Evolutionary conservation across 768 basidiomycete genomes (phyloP).

Genomic region (Galerina marginata): DNA sequence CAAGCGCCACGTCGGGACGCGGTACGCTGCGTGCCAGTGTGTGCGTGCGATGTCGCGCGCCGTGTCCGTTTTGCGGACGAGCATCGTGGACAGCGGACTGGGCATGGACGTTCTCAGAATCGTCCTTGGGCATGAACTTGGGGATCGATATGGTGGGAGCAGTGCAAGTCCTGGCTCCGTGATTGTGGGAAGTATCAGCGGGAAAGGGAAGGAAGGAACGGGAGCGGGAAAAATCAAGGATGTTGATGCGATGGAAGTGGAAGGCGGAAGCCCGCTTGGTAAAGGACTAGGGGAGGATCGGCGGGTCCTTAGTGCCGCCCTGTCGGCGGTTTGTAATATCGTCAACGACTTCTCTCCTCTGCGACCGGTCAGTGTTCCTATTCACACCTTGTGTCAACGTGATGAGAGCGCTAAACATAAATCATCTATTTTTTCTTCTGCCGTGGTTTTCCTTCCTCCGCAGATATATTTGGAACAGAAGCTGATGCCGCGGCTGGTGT

Average conservation of each 20-base stretch:
- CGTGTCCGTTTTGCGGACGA: conserved; percentile 82
- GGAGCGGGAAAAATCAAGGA: conserved; percentile 44
- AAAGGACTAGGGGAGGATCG: conserved; percentile 58
- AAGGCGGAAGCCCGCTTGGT: neutral
- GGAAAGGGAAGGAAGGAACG: conserved; percentile 20
- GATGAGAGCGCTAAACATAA: too few relatives aligned
- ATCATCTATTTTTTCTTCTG: too few relatives aligned
- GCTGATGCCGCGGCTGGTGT: conserved; percentile 66
- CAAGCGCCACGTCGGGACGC: conserved; percentile 73
- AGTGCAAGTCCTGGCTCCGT: conserved; percentile 7
- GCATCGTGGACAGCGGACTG: conserved; percentile 81
- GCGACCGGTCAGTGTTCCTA: conserved; percentile 55
- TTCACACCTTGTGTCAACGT: conserved; percentile 1
- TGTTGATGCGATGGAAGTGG: conserved; percentile 17
- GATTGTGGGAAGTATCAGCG: conserved; percentile 5
- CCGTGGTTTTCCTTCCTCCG: neutral
- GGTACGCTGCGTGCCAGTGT: conserved; percentile 88
- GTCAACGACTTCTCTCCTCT: conserved; percentile 88
- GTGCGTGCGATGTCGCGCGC: conserved; percentile 80
- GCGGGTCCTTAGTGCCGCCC: conserved; percentile 71
- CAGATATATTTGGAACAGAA: conserved; percentile 74
- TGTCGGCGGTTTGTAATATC: conserved; percentile 83
- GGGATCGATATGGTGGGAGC: conserved; percentile 21
- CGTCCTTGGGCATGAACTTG: conserved; percentile 30
- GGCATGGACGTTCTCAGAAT: conserved; percentile 74